These are phyloP conservation scores for Aspergillus bridgeri DNA, from an alignment of 495 filamentous ascomycete genomes.

Conservation along the genomic window DNA sequence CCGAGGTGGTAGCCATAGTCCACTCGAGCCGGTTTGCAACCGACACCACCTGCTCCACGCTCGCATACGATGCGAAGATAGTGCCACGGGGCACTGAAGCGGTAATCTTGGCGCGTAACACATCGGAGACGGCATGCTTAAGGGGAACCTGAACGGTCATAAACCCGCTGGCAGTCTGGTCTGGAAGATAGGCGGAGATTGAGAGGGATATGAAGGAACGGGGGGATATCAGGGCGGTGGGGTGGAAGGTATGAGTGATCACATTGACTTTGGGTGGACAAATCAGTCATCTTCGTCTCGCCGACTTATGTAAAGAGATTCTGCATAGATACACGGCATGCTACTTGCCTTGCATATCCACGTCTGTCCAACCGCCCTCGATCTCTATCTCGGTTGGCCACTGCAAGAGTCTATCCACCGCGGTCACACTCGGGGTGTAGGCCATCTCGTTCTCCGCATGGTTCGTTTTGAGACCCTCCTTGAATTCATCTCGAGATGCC, in stretches of 20 bases:
- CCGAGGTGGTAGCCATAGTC: slow-evolving; percentile 69
- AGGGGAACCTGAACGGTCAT: slow-evolving; percentile 55
- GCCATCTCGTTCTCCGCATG: slow-evolving; percentile 67
- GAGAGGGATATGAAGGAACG: slow-evolving; percentile 37
- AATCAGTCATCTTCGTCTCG: not conserved
- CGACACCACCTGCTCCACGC: slow-evolving; percentile 56
- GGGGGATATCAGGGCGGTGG: slow-evolving; percentile 31
- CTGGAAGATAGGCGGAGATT: slow-evolving; percentile 28
- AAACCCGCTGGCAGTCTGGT: slow-evolving; percentile 34
- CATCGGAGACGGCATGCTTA: slow-evolving; percentile 26
- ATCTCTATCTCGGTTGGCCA: slow-evolving; percentile 46
- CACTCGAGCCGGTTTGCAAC: slow-evolving; percentile 49
- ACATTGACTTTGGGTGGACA: slow-evolving; percentile 33
- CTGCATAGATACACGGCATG: not conserved
- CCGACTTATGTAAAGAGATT: not conserved
- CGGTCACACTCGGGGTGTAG: slow-evolving; percentile 68
- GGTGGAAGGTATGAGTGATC: slow-evolving; percentile 42
- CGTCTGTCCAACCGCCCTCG: slow-evolving; percentile 43
- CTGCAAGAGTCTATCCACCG: slow-evolving; percentile 45
- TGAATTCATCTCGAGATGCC: slow-evolving; percentile 65
- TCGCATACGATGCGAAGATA: slow-evolving; percentile 54
- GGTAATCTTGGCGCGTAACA: slow-evolving; percentile 29
- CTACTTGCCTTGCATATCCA: slow-evolving; percentile 50
- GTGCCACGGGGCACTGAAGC: slow-evolving; percentile 34
- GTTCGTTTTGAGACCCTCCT: slow-evolving; percentile 51